Conservation (phyloP, 441 rosid species). For the Capsella rubella region DNA sequence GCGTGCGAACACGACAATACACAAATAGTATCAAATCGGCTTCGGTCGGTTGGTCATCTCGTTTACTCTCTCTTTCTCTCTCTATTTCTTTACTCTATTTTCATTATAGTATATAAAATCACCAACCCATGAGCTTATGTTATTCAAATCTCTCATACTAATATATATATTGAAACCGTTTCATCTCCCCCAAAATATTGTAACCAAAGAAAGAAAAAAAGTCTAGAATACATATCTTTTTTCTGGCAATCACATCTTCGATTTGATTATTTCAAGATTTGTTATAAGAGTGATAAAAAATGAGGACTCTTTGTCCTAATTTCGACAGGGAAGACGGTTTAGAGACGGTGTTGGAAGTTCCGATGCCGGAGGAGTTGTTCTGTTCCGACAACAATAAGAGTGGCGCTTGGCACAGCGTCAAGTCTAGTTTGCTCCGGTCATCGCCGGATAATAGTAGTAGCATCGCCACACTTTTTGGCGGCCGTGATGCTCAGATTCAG, state of each 20-base stretch:
- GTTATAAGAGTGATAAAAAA: slow-evolving; percentile 33
- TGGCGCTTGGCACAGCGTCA: slow-evolving; percentile 66
- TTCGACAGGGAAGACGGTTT: slow-evolving; percentile 77
- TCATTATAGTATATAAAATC: slow-evolving; percentile 27
- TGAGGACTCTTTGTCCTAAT: slow-evolving; percentile 86
- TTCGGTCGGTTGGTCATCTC: slow-evolving; percentile 47
- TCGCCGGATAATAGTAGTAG: slow-evolving; percentile 42
- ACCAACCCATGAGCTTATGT: slow-evolving; percentile 24
- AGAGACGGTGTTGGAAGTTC: slow-evolving; percentile 92
- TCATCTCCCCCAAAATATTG: slow-evolving; percentile 20
- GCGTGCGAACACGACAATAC: slow-evolving; percentile 53
- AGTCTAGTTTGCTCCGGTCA: slow-evolving; percentile 66
- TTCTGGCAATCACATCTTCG: slow-evolving; percentile 4
- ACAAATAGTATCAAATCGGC: slow-evolving; percentile 43
- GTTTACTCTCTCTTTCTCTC: not conserved
- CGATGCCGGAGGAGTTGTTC: slow-evolving; percentile 88
- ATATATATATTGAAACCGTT: slow-evolving; percentile 20
- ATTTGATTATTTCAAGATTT: slow-evolving; percentile 23
- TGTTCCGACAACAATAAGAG: slow-evolving; percentile 47
- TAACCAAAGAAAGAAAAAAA: slow-evolving; percentile 21
- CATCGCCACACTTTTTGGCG: slow-evolving; percentile 52
- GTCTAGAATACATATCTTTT: not conserved
- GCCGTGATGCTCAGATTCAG: slow-evolving; percentile 72
- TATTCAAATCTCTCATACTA: slow-evolving; percentile 25
- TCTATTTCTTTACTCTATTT: slow-evolving; percentile 9